Base-by-base conservation (phyloP, 2,329 filamentous ascomycete genomes). In the Scedosporium apiospermum region DNA sequence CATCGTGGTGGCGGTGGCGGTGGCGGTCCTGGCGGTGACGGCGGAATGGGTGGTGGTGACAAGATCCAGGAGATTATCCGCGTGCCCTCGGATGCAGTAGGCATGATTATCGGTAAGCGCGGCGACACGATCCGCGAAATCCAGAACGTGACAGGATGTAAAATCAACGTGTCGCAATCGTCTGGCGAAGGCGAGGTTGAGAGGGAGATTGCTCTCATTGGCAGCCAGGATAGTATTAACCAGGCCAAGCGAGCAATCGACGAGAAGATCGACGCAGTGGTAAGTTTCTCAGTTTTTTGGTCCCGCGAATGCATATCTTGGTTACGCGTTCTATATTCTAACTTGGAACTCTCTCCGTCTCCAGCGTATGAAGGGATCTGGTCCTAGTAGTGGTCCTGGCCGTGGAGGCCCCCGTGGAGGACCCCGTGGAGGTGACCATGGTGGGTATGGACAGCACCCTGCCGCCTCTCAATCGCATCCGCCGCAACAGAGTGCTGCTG, bases 71-170 rank as follows among this genome's bases (percentile, higher is more conserved):
- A 96, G 70, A 87, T 86, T 49, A 91, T 96, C 65, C 87, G 86
- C 67, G 91, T 96, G 9, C 92, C 92, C 12, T 93, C 91, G 23
- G 92, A 96, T 72, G 89, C 92, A 5, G 92, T 96, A 62, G 92
- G 92, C 65, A 96, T 96, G 92, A 96, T 96, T 67, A 96, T 96
- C 65, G 92, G 93, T 66, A 96, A 96, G 79, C 90, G 91, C 63
- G 92, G 92, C 66, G 92, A 96, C 77, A 96, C 92, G 0, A 96
- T 96, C 72, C 91, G 93, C 67, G 91, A 96, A 68, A 96, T 96
- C 88, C 92, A 96, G 74, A 88, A 87, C 70, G 83, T 80, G 38
- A 95, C 91, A 4, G 89, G 90, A 57, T 96, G 93, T 82, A 96
- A 96, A 78, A 96, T 96, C 79, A 96, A 96, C 69, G 92, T 96